Conservation (phyloP, 2,329 filamentous ascomycete species). For the Penicillium sp. region DNA sequence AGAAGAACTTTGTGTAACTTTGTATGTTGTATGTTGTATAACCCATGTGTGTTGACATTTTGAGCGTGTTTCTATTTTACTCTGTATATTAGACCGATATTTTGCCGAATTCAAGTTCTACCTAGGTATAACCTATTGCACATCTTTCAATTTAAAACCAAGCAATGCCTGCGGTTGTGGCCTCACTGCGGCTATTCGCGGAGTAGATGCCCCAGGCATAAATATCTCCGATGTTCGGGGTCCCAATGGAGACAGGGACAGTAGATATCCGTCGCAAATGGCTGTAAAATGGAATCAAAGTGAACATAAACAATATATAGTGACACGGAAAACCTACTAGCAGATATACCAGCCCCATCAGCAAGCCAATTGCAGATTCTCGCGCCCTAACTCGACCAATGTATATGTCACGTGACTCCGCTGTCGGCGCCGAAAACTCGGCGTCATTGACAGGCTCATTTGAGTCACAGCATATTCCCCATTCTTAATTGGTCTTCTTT, state of each 20-base stretch:
- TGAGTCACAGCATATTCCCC: constrained; percentile 22
- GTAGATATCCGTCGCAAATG: neutral
- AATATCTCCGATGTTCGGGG: constrained; percentile 7
- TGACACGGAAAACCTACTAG: neutral
- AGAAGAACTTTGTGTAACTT: constrained; percentile 36
- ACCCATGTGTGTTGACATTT: neutral
- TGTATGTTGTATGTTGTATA: neutral
- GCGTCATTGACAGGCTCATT: constrained; percentile 19
- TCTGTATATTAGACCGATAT: constrained; percentile 8
- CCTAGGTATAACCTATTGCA: neutral
- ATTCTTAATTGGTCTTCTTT: constrained; percentile 18
- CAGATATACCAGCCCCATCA: neutral
- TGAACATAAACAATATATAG: neutral
- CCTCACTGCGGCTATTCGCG: constrained; percentile 2
- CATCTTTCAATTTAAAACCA: neutral
- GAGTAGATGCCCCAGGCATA: constrained; percentile 1
- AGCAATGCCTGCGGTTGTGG: neutral
- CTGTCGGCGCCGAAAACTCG: constrained; percentile 25
- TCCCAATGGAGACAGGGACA: neutral
- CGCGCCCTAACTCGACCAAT: neutral
- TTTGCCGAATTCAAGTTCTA: neutral
- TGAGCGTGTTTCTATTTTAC: constrained; percentile 7
- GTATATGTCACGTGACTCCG: constrained; percentile 22
- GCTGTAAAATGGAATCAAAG: neutral
- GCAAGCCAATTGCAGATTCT: neutral